Base-by-base conservation (phyloP, 2,329 filamentous ascomycete species). In the Penicillium brasilianum region DNA sequence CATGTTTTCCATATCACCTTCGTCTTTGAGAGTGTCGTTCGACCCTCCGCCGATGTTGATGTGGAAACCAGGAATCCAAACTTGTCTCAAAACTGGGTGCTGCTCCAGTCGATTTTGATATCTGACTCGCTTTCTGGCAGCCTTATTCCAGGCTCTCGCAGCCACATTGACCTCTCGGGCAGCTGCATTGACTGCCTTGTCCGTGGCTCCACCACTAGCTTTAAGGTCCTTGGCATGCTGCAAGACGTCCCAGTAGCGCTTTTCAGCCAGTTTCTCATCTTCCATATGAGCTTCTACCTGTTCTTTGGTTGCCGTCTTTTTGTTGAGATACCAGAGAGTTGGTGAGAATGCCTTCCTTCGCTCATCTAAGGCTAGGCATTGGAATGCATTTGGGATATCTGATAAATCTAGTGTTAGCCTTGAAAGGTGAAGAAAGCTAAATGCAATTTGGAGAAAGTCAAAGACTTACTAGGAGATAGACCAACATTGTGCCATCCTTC, bases 1-100 rank as follows among this genome's bases (percentile, higher is more conserved):
- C 68, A 70, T 69, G 20, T 69, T 64, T 46, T 71, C 69, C 64
- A 71, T 64, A 37, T 71, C 60, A 3, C 67, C 63, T 13, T 65
- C 52, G 18, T 69, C 56, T 14, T 60, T 43, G n/a, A 66, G 46
- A 5, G 71, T 69, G 22, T 74, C 71, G 3, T 56, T 55, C 44
- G 78, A 80, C 0, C 82, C 81, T 28, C 83, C 84, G 3, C 84
- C 84, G 2, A 84, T 73, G 58, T 85, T 83, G 10, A 79, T 77
- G 65, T 86, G 84, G 30, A 77, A 79, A 10, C 84, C 84, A 0
- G 83, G 83, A 58, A 85, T 85, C 84, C 84, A 86, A 9, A 82
- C 81, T 68, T 85, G 83, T n/a, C 79, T 76, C 30, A 85, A 70
- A 28, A 67, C 72, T n/a, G 72, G 65, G 34, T 65, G 62, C 11